Evolutionary conservation across 139 green algal genomes (phyloP), one percentile per base, ranked within the genome.

Genomic region (Picochlorum sp.): DNA sequence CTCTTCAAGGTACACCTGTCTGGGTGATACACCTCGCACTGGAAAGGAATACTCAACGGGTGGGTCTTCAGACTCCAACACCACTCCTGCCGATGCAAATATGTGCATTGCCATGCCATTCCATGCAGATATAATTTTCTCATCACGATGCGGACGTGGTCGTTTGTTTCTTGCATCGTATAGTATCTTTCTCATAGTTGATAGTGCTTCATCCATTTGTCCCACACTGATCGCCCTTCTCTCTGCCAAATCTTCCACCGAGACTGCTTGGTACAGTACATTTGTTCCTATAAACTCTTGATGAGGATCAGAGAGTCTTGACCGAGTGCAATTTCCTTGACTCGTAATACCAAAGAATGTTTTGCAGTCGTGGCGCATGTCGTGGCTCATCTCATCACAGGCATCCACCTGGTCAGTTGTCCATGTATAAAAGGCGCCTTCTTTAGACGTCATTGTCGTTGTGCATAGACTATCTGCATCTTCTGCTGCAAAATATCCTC

Each of bases 61-160:
- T 0, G 69, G 69, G 49, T 78, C 55, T 55, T 86, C 67, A 9
- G 74, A 50, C 18, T 63, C 49, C 45, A 96, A 73, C 14, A 85
- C 70, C 0, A 77, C 62, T 0, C 81, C 73, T 0, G 89, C 90
- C 16, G 62, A 68, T 7, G 89, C 83, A 58, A 90, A 81, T 0
- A 90, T 88, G 0, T 70, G 77, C 28, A 96, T 90, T 24, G 69
- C 76, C 71, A 94, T 85, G 23, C 89, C 89, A 67, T 96, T 95
- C 89, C 90, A 96, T 2, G 88, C 84, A n/a, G 89, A 71, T 58
- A 96, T 88, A 20, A 96, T 57, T 88, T 96, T 96, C 45, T 96
- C 81, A 66, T 96, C 90, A 3, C 91, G 68, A 24, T 84, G 68
- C 0, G 90, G 90, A 18, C 77, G 69, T 2, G 87, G 88, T 10